Conservation (phyloP, 129 eudicot species). For the Smallanthus sonchifolius region DNA sequence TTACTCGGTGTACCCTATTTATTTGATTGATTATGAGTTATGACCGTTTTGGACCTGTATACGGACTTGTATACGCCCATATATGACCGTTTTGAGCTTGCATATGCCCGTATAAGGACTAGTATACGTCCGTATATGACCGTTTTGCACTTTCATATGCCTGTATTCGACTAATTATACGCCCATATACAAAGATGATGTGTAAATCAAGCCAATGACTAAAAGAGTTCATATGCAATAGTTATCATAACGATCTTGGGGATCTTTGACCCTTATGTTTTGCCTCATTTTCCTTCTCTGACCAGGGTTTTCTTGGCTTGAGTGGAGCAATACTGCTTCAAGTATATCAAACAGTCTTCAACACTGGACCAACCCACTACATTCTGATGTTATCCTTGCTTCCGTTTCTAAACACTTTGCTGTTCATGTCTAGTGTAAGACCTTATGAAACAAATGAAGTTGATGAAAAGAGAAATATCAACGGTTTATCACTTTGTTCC, state of each 20-base stretch:
- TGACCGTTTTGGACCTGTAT: too few relatives aligned
- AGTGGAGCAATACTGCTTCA: conserved; percentile 81
- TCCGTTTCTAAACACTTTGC: conserved; percentile 56
- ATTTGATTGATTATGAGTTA: too few relatives aligned
- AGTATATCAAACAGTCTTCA: conserved; percentile 60
- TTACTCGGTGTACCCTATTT: too few relatives aligned
- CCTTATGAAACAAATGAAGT: conserved; percentile 32
- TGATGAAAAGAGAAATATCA: conserved; percentile 56
- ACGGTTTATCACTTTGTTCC: conserved; percentile 52
- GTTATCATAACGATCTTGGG: background rate
- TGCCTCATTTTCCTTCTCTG: background rate
- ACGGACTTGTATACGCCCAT: too few relatives aligned
- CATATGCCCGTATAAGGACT: too few relatives aligned
- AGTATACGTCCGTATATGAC: too few relatives aligned
- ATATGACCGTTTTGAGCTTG: too few relatives aligned
- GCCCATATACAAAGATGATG: background rate
- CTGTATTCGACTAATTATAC: too few relatives aligned
- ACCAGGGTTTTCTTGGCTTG: conserved; percentile 77
- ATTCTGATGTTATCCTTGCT: conserved; percentile 57
- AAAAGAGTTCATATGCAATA: background rate
- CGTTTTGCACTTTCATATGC: too few relatives aligned
- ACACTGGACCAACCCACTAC: conserved; percentile 44
- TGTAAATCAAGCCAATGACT: background rate
- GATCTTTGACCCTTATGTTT: background rate
- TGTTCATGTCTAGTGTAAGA: conserved; percentile 57